Evolutionary conservation across 2,329 filamentous ascomycete genomes (phyloP), one percentile per base, ranked within the genome.

Genomic region (Arthroderma sp.): DNA sequence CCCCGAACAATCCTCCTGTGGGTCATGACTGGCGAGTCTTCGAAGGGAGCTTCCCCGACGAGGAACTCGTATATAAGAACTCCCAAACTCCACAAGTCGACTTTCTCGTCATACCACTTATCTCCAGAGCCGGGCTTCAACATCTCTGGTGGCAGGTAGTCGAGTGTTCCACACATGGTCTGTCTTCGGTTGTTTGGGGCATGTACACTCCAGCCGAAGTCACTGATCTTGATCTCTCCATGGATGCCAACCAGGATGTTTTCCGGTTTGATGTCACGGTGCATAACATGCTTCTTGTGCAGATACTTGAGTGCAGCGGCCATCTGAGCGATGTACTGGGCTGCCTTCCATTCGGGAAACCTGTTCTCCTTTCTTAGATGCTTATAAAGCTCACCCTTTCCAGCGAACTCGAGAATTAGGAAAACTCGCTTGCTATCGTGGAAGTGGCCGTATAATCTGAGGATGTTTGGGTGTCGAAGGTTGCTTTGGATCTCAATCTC

Each of bases 131-230:
- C 86, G 2, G 85, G 82, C 71, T 86, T 88, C 71, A 97, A 81
- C 93, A 98, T 98, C 83, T 98, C 93, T 3, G 93, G 93, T 2
- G 93, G 93, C 15, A 98, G 81, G 72, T 98, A 98, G 74, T 98
- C 93, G 43, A 97, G 82, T 17, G 93, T 98, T 62, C 93, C 93
- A 71, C 93, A 98, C 83, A 97, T 91, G 57, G 93, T 98, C 68
- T 91, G 86, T 61, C 93, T 81, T 64, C 93, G 79, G 75, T 91
- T 94, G 73, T 95, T 96, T 28, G 93, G 93, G 4, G 93, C 93
- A 72, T 98, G 93, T 2, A 97, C 93, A 70, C 88, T 94, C 93
- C 93, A 98, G 54, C 93, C 91, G 68, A 97, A 98, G 72, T 98
- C 93, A 3, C 89, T 94, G 67, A 98, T 91, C 74, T 98, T 98